A percentile compares a stretch with the other conserved stretches of the same genome.
Evolutionary conservation across 2,329 filamentous ascomycete genomes (phyloP).

Genomic region (Paracoccidioides brasiliensis): DNA sequence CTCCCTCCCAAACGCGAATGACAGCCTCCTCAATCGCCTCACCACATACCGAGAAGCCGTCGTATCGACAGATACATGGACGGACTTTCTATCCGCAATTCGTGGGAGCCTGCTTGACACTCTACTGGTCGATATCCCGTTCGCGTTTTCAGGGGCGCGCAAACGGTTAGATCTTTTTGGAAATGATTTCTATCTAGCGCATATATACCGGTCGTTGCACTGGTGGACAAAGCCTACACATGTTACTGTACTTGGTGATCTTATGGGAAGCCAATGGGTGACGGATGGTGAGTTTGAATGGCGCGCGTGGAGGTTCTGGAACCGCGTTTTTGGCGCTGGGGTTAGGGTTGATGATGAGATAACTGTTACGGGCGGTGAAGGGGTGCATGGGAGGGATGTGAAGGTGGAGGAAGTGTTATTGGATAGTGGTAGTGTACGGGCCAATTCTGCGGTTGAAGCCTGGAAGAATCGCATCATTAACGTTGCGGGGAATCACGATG

Average conservation of each 20-base stretch:
- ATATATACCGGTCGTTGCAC: conserved; percentile 71
- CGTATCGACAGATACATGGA: conserved; percentile 7
- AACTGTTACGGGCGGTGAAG: conserved; percentile 19
- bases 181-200: conserved; percentile 88
- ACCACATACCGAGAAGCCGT: conserved; percentile 23
- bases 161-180: conserved; percentile 82
- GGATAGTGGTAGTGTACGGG: conserved; percentile 25
- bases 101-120: conserved; percentile 24
- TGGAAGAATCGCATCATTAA: conserved; percentile 79
- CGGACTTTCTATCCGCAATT: conserved; percentile 9
- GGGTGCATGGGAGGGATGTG: conserved; percentile 27
- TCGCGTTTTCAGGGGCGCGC: conserved; percentile 51
- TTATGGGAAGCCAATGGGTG: conserved; percentile 94
- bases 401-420: conserved; percentile 16
- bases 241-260: conserved; percentile 74
- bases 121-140: conserved; percentile 54
- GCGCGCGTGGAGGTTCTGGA: conserved; percentile 66
- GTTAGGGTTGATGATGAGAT: conserved; percentile 45
- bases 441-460: neutral
- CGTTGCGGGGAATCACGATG: conserved; percentile 87
- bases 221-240: conserved; percentile 85
- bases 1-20: conserved; percentile 50
- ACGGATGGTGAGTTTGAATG: conserved; percentile 67
- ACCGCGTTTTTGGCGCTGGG: conserved; percentile 58
- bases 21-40: conserved; percentile 32